Evolutionary conservation across 441 rosid genomes (phyloP).

Genomic region (Erodium trifolium): DNA sequence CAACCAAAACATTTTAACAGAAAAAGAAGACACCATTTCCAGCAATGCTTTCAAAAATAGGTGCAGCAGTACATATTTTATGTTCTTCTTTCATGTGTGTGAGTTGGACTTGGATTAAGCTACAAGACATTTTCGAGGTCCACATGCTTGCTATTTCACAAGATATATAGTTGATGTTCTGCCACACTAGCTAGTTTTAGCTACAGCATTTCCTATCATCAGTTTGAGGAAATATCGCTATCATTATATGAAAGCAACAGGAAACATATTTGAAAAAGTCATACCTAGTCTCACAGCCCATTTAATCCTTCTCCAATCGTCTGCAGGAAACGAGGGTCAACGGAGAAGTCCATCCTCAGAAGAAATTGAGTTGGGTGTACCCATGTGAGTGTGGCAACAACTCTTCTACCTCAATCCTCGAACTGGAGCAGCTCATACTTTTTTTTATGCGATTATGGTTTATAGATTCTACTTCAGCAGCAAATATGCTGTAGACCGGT

Average conservation of each 20-base stretch:
- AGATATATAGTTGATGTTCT: too few species aligned
- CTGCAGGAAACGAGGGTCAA: too few species aligned
- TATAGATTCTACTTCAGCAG: slow-evolving; percentile 65
- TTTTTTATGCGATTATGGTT: slow-evolving; percentile 48
- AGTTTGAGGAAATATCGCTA: not conserved
- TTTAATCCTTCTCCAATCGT: not conserved
- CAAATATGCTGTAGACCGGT: too few species aligned
- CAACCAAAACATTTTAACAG: slow-evolving; percentile 8
- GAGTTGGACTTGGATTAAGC: too few species aligned
- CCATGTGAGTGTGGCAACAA: slow-evolving; percentile 54
- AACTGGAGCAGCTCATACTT: slow-evolving; percentile 56
- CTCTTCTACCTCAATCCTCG: slow-evolving; percentile 87
- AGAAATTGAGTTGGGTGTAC: slow-evolving; percentile 30
- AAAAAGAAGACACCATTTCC: not conserved
- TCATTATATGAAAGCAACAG: too few species aligned
- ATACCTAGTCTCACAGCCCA: slow-evolving; percentile 15
- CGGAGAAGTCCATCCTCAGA: slow-evolving; percentile 22
- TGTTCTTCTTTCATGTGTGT: too few species aligned
- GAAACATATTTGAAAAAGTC: slow-evolving; percentile 12
- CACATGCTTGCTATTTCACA: too few species aligned
- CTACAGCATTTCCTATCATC: not conserved
- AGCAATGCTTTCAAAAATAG: not conserved
- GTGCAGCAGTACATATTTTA: not conserved
- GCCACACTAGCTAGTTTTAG: too few species aligned
- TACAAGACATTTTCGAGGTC: too few species aligned